Percentiles rank a stretch among this genome's conserved stretches.
phyloP scores from a whole-genome alignment of 768 basidiomycete genomes.

The Boletus subcaerulescens region DNA sequence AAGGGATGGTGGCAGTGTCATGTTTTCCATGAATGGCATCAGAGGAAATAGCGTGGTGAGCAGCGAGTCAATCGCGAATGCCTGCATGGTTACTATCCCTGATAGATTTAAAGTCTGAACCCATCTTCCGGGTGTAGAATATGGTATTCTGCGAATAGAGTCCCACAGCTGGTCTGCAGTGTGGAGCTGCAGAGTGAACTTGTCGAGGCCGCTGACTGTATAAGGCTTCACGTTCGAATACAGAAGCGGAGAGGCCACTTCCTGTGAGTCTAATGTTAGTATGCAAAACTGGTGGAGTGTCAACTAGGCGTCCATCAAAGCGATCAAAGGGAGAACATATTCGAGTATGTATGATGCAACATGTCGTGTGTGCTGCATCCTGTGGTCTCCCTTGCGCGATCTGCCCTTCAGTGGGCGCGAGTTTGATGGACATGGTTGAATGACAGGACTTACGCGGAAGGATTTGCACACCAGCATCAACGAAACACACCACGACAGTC shows the following conservation, averaged over 20 bases:
- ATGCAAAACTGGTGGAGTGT: background rate
- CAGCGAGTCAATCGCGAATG: slow-evolving; percentile 57
- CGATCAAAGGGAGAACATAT: background rate
- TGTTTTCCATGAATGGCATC: slow-evolving; percentile 55
- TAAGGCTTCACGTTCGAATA: slow-evolving; percentile 53
- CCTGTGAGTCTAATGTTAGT: slow-evolving; percentile 40
- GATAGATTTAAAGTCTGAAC: slow-evolving; percentile 75
- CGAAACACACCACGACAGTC: slow-evolving; percentile 21
- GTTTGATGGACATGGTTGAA: background rate
- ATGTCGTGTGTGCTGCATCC: background rate
- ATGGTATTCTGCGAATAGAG: slow-evolving; percentile 81
- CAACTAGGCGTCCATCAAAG: background rate
- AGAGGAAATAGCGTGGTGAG: slow-evolving; percentile 65
- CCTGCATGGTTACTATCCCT: slow-evolving; percentile 42
- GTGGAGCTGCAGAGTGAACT: slow-evolving; percentile 56
- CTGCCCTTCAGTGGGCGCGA: background rate
- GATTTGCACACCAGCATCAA: slow-evolving; percentile 39
- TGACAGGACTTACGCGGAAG: slow-evolving; percentile 35
- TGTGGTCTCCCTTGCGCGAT: background rate
- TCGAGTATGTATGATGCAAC: background rate
- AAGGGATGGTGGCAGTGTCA: slow-evolving; percentile 56
- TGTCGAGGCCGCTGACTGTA: slow-evolving; percentile 45
- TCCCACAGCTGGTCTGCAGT: slow-evolving; percentile 80
- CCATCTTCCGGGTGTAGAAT: slow-evolving; percentile 87
- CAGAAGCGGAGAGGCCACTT: slow-evolving; percentile 61